A percentile compares a stretch with the other conserved stretches of the same genome.
Conservation (phyloP, 139 green algal species). For the Coccomyxa sp. region DNA sequence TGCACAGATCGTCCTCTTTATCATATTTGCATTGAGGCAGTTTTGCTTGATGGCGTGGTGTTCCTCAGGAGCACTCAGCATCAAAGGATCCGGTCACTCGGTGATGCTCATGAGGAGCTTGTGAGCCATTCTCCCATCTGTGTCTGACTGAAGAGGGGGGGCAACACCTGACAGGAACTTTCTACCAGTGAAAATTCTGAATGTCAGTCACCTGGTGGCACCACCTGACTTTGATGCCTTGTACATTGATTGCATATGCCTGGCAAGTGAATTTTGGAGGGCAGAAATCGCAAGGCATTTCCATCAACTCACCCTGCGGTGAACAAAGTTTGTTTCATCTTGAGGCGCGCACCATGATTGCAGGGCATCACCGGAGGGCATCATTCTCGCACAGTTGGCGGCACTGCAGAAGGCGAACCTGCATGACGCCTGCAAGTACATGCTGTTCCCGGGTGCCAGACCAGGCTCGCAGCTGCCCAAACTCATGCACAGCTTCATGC, state of each 20-base stretch:
- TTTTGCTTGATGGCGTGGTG: no score
- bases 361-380: not conserved
- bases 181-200: no score
- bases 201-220: no score
- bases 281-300: not conserved
- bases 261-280: not conserved
- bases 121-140: no score
- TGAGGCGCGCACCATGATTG: not conserved
- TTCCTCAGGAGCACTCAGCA: no score
- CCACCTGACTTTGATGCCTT: not conserved
- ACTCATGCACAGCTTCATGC: not conserved
- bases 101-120: no score
- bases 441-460: not conserved
- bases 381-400: not conserved
- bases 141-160: not conserved
- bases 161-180: no score
- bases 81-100: no score
- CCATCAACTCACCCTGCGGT: no score
- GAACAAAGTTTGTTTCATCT: not conserved
- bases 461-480: not conserved
- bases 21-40: no score
- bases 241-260: not conserved
- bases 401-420: not conserved
- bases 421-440: not conserved
- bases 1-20: not conserved